Conservation (phyloP, 2,329 filamentous ascomycete species). For the Cordyceps cateniannulata region DNA sequence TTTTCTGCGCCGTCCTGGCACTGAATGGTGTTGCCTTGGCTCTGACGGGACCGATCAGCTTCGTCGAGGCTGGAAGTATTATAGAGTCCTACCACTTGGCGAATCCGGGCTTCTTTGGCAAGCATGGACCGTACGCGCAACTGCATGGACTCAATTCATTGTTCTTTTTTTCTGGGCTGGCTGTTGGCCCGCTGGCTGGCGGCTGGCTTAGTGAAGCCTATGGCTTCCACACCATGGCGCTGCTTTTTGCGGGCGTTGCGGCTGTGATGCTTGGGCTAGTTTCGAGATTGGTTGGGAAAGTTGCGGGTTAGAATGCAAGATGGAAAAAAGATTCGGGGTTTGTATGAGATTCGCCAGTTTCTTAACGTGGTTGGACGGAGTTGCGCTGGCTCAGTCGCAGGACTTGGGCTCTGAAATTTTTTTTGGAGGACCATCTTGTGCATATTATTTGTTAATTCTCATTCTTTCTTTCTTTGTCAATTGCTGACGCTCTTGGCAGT, state of each 20-base stretch:
- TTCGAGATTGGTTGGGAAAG: neutral
- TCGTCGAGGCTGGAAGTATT: conserved; percentile 10
- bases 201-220: neutral
- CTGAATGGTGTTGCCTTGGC: conserved; percentile 9
- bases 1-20: neutral
- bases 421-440: neutral
- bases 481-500: too few species aligned
- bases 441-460: neutral
- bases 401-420: neutral
- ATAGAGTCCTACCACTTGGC: conserved; percentile 12
- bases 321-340: neutral
- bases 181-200: conserved; percentile 6
- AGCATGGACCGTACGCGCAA: conserved; percentile 15
- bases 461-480: neutral
- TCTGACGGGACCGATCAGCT: neutral
- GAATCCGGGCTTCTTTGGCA: conserved; percentile 12
- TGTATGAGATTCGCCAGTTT: too few species aligned
- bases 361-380: neutral
- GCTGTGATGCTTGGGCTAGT: neutral
- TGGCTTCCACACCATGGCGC: neutral
- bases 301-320: neutral
- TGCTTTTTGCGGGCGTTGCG: neutral
- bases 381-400: neutral
- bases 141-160: conserved; percentile 10
- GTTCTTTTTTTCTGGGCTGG: conserved; percentile 8